Conservation (phyloP, 495 filamentous ascomycete genomes). For the Podospora comata region DNA sequence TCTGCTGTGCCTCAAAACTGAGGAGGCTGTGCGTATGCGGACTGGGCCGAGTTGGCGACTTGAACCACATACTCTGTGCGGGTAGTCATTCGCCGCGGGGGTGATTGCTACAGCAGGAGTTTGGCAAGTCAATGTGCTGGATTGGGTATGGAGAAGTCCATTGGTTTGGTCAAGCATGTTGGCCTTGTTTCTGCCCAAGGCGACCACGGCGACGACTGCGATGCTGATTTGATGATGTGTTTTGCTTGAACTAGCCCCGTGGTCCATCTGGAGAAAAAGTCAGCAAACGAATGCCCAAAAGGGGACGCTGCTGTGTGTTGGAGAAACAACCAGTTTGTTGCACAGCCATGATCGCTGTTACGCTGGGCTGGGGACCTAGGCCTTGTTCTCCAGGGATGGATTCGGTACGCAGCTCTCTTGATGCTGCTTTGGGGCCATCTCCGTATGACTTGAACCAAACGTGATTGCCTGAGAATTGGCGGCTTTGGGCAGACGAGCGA, state of each 20-base stretch:
- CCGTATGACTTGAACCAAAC: not conserved
- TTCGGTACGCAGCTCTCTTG: not conserved
- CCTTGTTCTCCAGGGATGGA: not conserved
- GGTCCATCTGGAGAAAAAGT: too few relatives aligned
- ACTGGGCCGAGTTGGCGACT: not conserved
- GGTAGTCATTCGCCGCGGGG: not conserved
- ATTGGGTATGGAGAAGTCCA: not conserved
- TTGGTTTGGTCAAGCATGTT: not conserved
- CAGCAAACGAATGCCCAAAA: not conserved
- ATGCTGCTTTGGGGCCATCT: not conserved
- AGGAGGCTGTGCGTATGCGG: not conserved
- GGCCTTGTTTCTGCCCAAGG: not conserved
- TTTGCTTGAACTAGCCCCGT: not conserved
- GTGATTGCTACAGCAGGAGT: not conserved
- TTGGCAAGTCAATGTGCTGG: not conserved
- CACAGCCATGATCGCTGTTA: slow-evolving; percentile 6
- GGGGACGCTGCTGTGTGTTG: not conserved
- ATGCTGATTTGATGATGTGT: not conserved
- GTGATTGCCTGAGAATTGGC: not conserved
- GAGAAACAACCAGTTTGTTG: slow-evolving; percentile 1
- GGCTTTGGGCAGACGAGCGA: not conserved
- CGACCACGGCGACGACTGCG: not conserved
- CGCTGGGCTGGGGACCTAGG: slow-evolving; percentile 3
- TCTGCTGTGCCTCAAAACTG: not conserved
- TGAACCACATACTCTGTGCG: not conserved